Base-by-base conservation (phyloP, 176 grass and related monocot species). In the Tillandsia fasciculata region DNA sequence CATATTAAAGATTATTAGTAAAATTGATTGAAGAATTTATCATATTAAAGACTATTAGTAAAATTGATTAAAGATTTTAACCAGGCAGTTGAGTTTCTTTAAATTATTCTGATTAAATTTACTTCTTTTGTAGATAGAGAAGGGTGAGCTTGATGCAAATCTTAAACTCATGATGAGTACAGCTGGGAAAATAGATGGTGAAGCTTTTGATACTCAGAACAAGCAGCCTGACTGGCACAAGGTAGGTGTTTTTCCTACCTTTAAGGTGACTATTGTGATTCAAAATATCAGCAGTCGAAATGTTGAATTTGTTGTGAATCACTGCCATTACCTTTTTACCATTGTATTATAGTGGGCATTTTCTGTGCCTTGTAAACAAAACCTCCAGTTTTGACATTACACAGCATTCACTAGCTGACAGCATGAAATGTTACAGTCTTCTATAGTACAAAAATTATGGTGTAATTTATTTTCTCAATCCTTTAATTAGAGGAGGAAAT, bases 131-230 rank as follows among this genome's bases (percentile, higher is more conserved):
- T 68, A 99, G 95, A 33, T 70, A 82, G 74, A 82, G 79, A 89
- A 87, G 80, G 69, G 67, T 23, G 86, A 80, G 76, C 76, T 99
- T 70, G 75, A 90, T 63, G 70, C 68, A 53, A 81, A 86, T 83
- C 29, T 77, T 11, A 73, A 47, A 22, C 28, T 47, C 56, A 72
- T 68, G 67, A 86, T 75, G 68, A 84, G 18, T 56, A 65, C 71
- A 47, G 69, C 64, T 49, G 70, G 88, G 68, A 94, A 83, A 57
- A 67, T 42, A 64, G 70, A 53, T 50, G 58, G 64, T 54, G 74
- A 58, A 76, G 18, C 52, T 73, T 81, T 58, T 70, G 82, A 77
- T 78, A 49, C 49, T 54, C 56, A 61, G 23, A 77, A 67, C 58
- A 70, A 49, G 13, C n/a, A 74, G 70, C 50, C 66, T 78, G 76